Evolutionary conservation across 805 yeast genomes (phyloP).

Genomic region (Metschnikowia bowlesiae): DNA sequence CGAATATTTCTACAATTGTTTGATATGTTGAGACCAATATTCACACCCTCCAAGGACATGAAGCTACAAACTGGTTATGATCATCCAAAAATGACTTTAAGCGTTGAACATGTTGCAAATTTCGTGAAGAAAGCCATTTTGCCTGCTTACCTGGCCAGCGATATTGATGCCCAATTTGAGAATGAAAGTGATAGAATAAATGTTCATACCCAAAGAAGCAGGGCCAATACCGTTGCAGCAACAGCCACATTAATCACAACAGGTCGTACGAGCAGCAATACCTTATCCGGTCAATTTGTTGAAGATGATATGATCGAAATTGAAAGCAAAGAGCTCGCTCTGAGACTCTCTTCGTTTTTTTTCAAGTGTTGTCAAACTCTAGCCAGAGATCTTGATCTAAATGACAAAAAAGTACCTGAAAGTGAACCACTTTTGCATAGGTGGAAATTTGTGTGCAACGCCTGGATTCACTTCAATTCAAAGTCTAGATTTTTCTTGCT

Average conservation of each 20-base stretch:
- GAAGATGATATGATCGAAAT: constrained; percentile 3
- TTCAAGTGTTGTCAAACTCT: constrained; percentile 7
- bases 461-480: constrained; percentile 13
- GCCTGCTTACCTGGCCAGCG: background rate
- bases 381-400: background rate
- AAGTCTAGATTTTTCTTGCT: constrained; percentile 9
- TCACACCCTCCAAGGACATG: constrained; percentile 7
- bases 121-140: constrained; percentile 6
- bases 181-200: background rate
- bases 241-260: background rate
- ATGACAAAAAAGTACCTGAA: background rate
- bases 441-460: constrained; percentile 7
- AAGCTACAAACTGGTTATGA: constrained; percentile 1
- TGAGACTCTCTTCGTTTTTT: constrained; percentile 6
- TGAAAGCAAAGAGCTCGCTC: constrained; percentile 3
- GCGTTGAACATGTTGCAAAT: constrained; percentile 8
- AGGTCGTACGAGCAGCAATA: background rate
- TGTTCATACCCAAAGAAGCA: background rate
- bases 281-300: background rate
- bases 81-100: constrained; percentile 2
- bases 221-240: background rate
- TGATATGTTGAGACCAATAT: constrained; percentile 8
- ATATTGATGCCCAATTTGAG: background rate
- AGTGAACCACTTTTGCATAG: background rate
- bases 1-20: constrained; percentile 2